Evolutionary conservation across 176 grass and related monocot species (phyloP), one percentile per base, ranked within the genome.

Genomic region (Paspalum notatum): DNA sequence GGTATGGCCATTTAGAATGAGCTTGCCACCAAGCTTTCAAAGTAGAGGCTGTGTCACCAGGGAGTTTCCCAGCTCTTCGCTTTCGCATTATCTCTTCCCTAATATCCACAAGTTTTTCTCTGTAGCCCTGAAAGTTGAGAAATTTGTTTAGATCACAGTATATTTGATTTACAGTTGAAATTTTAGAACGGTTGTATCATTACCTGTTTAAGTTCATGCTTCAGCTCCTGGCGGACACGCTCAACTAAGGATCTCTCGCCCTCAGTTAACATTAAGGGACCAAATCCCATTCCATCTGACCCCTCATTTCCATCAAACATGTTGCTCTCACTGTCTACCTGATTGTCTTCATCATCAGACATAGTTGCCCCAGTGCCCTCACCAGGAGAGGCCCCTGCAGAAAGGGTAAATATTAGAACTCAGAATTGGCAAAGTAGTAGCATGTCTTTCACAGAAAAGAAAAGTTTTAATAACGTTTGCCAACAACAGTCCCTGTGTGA

Each of bases 21-120:
- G 90, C 86, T 80, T 99, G 97, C 97, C 97, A 99, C 97, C 97
- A 99, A 17, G 88, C 84, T 77, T 99, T 99, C 79, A 99, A 86
- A 18, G 83, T 88, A 41, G 97, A 90, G 27, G 97, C 90, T 16
- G 90, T 99, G 71, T 99, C 93, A 2, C 93, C 97, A 39, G 97
- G 97, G 55, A 99, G 88, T 74, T 99, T 99, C 44, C 97, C 97
- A 64, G 97, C 97, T 80, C 97, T 95, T 66, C 97, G 77, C 76
- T 99, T 99, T 47, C 93, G 89, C 17, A 99, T 83, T 82, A 99
- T 99, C 82, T 99, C 97, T 80, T 96, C 93, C 65, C 97, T 91
- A 52, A 99, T 99, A 53, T 99, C 97, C 55, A 89, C 84, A 61
- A 99, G 94, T 72, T 99, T 99, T 26, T 91, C 93, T 91, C 94